Conservation (phyloP, 305 asterid genomes). For the Ruellia speciosa region DNA sequence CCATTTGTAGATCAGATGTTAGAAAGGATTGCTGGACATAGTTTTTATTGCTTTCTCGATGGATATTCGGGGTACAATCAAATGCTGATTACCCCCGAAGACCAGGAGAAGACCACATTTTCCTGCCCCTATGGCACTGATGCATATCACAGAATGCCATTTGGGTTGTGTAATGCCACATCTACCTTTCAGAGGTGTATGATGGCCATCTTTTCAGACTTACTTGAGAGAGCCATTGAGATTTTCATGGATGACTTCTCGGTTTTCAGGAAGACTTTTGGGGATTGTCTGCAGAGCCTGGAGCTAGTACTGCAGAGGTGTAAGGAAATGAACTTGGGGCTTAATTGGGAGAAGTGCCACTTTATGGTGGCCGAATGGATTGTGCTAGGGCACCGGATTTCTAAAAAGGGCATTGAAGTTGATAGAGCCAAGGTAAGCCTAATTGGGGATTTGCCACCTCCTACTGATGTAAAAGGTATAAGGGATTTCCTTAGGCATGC, state of each 20-base stretch:
- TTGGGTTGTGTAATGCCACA: neutral
- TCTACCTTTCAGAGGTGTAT: constrained; percentile 3
- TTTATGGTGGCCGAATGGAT: neutral
- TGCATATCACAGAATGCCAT: too few relatives aligned
- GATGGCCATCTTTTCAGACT: neutral
- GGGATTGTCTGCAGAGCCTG: neutral
- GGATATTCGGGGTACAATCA: neutral
- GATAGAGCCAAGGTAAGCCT: neutral
- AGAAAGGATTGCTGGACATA: neutral
- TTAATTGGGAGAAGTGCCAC: neutral
- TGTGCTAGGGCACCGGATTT: neutral
- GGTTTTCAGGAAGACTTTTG: neutral
- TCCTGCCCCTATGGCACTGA: too few relatives aligned
- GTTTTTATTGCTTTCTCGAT: neutral
- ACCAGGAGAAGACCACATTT: too few relatives aligned
- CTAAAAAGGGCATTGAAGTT: neutral
- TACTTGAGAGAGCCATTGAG: neutral
- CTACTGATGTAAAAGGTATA: neutral
- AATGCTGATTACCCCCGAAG: too few relatives aligned
- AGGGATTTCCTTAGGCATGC: neutral
- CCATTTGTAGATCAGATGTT: constrained; percentile 5
- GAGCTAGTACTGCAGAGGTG: neutral
- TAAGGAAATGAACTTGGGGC: neutral
- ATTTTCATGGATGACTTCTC: constrained; percentile 5
- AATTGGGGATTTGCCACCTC: neutral